Percentiles rank a stretch among this genome's conserved stretches.
Evolutionary conservation across 2,329 filamentous ascomycete species (phyloP).

Genomic region (Penicillium sp.): DNA sequence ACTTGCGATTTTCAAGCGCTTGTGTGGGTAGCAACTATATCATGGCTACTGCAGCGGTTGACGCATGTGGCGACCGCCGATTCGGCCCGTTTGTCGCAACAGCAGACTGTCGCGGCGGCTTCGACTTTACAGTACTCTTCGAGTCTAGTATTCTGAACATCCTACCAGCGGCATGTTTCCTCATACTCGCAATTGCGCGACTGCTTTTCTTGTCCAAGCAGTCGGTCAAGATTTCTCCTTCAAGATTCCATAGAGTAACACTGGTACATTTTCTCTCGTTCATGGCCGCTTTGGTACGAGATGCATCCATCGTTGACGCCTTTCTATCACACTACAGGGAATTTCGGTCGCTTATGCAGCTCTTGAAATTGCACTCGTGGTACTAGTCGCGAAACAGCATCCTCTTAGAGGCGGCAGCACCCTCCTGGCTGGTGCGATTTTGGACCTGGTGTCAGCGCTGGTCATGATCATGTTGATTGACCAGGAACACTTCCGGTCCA

Average conservation of each 20-base stretch:
- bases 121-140: constrained; percentile 15
- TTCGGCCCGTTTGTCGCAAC: constrained; percentile 8
- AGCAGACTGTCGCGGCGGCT: constrained; percentile 12
- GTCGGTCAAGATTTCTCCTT: constrained; percentile 10
- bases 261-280: constrained; percentile 2
- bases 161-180: constrained; percentile 6
- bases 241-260: constrained; percentile 4
- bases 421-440: too few species aligned
- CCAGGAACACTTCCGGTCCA: constrained; percentile 23
- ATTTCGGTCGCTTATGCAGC: constrained; percentile 1
- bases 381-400: constrained; percentile 2
- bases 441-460: constrained; percentile 8
- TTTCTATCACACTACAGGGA: background rate
- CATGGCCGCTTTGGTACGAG: too few species aligned
- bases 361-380: constrained; percentile 3
- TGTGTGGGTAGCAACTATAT: too few species aligned
- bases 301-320: background rate
- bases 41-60: too few species aligned
- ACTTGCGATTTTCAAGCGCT: too few species aligned
- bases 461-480: constrained; percentile 13
- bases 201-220: constrained; percentile 8
- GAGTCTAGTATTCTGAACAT: constrained; percentile 12
- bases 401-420: constrained; percentile 7
- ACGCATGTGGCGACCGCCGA: constrained; percentile 1
- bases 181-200: constrained; percentile 9